Conservation (phyloP, 164 flowering plant genomes). For the Annona squamosa region DNA sequence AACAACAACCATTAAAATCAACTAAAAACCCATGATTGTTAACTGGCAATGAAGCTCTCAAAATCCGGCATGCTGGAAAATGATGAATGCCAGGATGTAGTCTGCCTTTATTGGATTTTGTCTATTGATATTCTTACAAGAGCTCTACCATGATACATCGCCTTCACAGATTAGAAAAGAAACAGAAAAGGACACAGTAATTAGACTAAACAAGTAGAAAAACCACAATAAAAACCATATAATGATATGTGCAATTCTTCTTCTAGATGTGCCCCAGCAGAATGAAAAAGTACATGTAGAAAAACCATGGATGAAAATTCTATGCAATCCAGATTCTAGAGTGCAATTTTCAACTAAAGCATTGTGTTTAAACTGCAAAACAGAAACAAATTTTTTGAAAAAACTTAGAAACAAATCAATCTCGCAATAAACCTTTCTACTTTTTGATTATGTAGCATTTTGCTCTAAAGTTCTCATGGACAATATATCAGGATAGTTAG, state of each 20-base stretch:
- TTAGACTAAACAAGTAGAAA: not conserved
- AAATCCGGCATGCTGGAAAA: not conserved
- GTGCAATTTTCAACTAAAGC: not conserved
- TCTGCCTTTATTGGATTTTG: slow-evolving; percentile 47
- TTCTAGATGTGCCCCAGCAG: not conserved
- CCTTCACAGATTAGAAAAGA: slow-evolving; percentile 26
- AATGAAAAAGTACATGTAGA: too few relatives aligned
- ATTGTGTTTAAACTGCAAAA: not conserved
- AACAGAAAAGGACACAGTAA: not conserved
- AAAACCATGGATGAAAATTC: too few relatives aligned
- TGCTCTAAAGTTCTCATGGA: slow-evolving; percentile 20
- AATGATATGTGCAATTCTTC: not conserved
- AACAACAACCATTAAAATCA: not conserved
- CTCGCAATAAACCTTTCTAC: slow-evolving; percentile 47
- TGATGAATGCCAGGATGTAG: slow-evolving; percentile 54
- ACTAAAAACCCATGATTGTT: not conserved
- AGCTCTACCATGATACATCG: slow-evolving; percentile 60
- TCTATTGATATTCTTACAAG: slow-evolving; percentile 55
- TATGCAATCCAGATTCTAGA: not conserved
- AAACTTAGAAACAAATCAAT: slow-evolving; percentile 18
- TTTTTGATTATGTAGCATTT: slow-evolving; percentile 19
- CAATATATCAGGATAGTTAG: slow-evolving; percentile 61
- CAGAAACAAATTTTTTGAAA: not conserved
- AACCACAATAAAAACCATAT: not conserved
- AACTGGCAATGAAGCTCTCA: not conserved